Evolutionary conservation across 345 rosid species (phyloP).

Genomic region (Eutrema heterophyllum): DNA sequence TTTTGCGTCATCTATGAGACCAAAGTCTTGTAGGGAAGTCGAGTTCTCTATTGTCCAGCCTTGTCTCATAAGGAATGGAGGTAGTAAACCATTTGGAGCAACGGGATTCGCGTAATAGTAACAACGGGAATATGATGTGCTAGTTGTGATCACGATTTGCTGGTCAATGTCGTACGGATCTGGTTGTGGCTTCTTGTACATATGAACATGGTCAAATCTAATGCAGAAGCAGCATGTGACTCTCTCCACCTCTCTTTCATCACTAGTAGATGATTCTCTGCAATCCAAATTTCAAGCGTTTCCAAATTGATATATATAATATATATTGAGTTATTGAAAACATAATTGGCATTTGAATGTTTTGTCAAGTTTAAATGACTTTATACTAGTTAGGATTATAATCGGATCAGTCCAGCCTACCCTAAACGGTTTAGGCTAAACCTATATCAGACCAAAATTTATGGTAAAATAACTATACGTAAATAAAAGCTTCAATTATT

Average conservation of each 20-base stretch:
- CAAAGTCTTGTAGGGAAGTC: slow-evolving; percentile 5
- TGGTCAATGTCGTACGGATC: slow-evolving; percentile 34
- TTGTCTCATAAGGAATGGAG: slow-evolving; percentile 34
- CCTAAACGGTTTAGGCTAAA: too few relatives aligned
- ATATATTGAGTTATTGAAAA: too few relatives aligned
- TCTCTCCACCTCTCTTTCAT: slow-evolving; percentile 33
- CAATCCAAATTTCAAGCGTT: not conserved
- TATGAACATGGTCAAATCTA: slow-evolving; percentile 8
- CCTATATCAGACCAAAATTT: too few relatives aligned
- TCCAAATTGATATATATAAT: not conserved
- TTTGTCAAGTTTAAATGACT: too few relatives aligned
- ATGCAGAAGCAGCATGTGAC: slow-evolving; percentile 34
- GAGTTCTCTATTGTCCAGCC: slow-evolving; percentile 36
- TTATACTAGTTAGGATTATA: too few relatives aligned
- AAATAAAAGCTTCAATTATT: not conserved
- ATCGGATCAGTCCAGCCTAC: too few relatives aligned
- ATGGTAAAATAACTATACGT: too few relatives aligned
- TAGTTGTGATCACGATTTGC: slow-evolving; percentile 30
- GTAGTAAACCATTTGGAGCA: slow-evolving; percentile 40
- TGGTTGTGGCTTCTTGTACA: slow-evolving; percentile 30
- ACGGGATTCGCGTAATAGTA: slow-evolving; percentile 40
- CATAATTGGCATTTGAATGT: not conserved
- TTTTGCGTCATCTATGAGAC: slow-evolving; percentile 45
- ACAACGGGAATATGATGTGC: not conserved
- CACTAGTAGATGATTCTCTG: slow-evolving; percentile 37